These are phyloP conservation scores for Fusarium anguioides DNA, from an alignment of 2,329 filamentous ascomycete genomes.

Conservation along the genomic window DNA sequence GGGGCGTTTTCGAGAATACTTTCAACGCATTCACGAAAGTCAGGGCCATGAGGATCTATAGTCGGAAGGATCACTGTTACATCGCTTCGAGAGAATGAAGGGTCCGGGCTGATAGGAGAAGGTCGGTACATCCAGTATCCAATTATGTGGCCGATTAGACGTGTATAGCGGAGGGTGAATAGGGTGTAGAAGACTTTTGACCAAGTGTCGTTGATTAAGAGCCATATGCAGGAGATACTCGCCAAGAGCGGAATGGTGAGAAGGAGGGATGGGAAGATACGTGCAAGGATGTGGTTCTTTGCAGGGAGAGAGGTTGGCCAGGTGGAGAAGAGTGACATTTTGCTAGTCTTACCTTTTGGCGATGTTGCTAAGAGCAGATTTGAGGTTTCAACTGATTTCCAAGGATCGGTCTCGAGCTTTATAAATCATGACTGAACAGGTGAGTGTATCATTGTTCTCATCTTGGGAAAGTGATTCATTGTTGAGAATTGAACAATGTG, in stretches of 20 bases:
- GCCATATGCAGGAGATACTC: constrained; percentile 24
- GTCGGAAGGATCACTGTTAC: constrained; percentile 65
- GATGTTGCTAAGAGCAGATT: neutral
- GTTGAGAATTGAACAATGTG: too few species aligned
- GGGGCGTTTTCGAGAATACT: constrained; percentile 55
- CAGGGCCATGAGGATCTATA: constrained; percentile 54
- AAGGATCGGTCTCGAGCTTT: too few species aligned
- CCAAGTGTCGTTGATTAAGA: constrained; percentile 28
- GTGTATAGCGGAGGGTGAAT: constrained; percentile 57
- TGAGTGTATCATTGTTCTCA: neutral
- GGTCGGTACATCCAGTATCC: constrained; percentile 56
- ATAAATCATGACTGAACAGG: neutral
- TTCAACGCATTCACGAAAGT: constrained; percentile 56
- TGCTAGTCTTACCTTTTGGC: constrained; percentile 1
- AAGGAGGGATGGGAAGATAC: constrained; percentile 11
- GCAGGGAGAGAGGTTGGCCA: neutral
- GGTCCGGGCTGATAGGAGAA: constrained; percentile 39
- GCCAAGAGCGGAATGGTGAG: neutral
- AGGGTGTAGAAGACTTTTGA: constrained; percentile 35
- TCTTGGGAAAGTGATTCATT: neutral
- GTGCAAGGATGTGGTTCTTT: neutral
- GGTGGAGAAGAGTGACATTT: neutral
- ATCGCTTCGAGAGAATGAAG: constrained; percentile 51
- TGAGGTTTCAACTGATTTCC: neutral
- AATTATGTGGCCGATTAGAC: constrained; percentile 57